Base-by-base conservation (phyloP, 2,329 filamentous ascomycete genomes). In the Alternaria angustiovoidea region DNA sequence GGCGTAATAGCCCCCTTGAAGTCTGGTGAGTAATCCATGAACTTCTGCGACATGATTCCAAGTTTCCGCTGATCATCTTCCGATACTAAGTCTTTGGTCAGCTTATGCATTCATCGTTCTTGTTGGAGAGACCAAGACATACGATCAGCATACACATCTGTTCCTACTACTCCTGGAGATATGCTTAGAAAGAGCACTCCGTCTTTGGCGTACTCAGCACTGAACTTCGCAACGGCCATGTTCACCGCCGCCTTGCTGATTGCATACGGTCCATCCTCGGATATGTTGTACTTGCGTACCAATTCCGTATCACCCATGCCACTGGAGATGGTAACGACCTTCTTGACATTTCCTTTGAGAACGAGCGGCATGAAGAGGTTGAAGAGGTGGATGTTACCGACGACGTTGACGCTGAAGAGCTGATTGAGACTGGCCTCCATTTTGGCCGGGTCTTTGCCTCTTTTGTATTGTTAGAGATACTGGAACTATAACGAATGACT, bases 301-400 rank as follows among this genome's bases (percentile, higher is more conserved):
- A 75, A 26, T 7, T 75, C 66, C 1, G 71, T 54, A 54, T 81
- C 79, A 0, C 73, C 80, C 61, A 79, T 70, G 8, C 70, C 79
- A 9, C 63, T 77, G 20, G 78, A 77, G 24, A 83, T 78, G 18
- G 77, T 68, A 6, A 81, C 65, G 54, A 83, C 77, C 65, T 83
- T 82, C 70, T 83, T 83, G 48, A 48, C 51, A 54, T 34, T 49
- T 4, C 79, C 77, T 32, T 77, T 78, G 16, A 74, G 65, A 26
- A 83, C 65, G 22, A 83, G 71, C 0, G 80, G 80, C 2, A 83
- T 59, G 65, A 82, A 82, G 4, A 74, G 69, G 49, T 79, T 81
- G 48, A 77, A 75, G 1, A 72, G 58, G 54, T 73, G 73, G 8
- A 80, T 47, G n/a, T 67, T 65, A n/a, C 75, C 73, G 1, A 62